These are phyloP conservation scores for Backusella luteola DNA, from an alignment of 192 early-diverging fungal genomes.

Conservation along the genomic window DNA sequence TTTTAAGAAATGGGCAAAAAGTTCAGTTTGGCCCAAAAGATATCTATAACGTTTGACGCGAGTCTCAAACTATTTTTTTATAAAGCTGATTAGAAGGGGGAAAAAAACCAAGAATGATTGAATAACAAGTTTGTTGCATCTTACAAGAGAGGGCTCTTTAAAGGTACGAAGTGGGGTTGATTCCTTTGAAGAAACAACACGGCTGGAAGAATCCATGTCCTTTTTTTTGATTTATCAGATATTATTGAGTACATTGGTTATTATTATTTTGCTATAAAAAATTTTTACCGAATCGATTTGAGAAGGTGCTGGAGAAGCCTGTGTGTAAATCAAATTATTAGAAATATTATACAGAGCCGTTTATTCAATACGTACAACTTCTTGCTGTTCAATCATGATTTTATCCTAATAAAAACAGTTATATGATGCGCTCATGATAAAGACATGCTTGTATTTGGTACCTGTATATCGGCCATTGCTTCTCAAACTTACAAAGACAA, in stretches of 20 bases:
- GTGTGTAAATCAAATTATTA: background rate
- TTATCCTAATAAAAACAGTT: background rate
- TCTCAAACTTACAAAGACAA: background rate
- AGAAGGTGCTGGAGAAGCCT: background rate
- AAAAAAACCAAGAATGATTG: background rate
- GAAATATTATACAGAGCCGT: background rate
- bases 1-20: conserved; percentile 66
- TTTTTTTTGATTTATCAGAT: background rate
- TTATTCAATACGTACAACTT: background rate
- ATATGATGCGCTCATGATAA: background rate
- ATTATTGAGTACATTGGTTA: background rate
- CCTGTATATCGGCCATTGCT: background rate
- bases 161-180: conserved; percentile 6
- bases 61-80: conserved; percentile 48
- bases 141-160: conserved; percentile 9
- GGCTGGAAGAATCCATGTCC: conserved; percentile 2
- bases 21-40: conserved; percentile 60
- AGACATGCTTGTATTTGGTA: background rate
- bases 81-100: background rate
- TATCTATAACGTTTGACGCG: conserved; percentile 66
- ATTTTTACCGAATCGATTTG: background rate
- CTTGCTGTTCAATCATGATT: background rate
- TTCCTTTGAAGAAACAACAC: conserved; percentile 9
- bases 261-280: background rate
- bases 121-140: background rate